Evolutionary conservation across 306 rosid genomes (phyloP).

Genomic region (Carpinus viminea): DNA sequence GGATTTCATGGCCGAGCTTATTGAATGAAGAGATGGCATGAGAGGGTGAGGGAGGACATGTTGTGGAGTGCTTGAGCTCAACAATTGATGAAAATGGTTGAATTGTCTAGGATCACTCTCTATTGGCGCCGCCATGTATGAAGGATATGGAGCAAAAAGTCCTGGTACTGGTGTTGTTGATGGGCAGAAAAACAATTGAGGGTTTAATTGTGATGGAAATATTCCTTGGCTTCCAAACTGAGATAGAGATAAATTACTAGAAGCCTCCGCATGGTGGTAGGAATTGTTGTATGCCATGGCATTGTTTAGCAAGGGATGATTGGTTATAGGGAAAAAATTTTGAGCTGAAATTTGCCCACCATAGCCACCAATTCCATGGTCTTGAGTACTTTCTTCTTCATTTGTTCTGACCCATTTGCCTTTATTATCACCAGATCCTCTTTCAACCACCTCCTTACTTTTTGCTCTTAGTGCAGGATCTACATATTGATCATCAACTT

Average conservation of each 20-base stretch:
- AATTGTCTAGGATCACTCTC: conserved; percentile 47
- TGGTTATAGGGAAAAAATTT: conserved; percentile 50
- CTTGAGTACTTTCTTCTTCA: conserved; percentile 15
- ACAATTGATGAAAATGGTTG: conserved; percentile 53
- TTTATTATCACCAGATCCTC: conserved; percentile 22
- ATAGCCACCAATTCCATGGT: conserved; percentile 21
- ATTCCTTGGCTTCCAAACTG: conserved; percentile 64
- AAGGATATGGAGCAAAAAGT: conserved; percentile 46
- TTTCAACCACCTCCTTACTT: conserved; percentile 29
- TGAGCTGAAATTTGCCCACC: conserved; percentile 42
- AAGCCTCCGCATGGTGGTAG: conserved; percentile 42
- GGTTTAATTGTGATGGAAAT: conserved; percentile 42
- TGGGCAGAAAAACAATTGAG: conserved; percentile 50
- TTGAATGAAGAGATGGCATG: conserved; percentile 47
- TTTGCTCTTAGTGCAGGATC: conserved; percentile 21
- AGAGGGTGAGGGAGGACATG: conserved; percentile 36
- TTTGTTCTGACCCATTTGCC: conserved; percentile 54
- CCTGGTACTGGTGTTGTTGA: conserved; percentile 40
- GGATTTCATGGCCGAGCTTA: conserved; percentile 41
- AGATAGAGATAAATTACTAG: conserved; percentile 52
- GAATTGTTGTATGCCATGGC: conserved; percentile 39
- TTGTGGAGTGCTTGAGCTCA: conserved; percentile 46
- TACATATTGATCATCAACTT: conserved; percentile 28
- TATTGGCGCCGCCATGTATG: conserved; percentile 41
- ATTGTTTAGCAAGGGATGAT: conserved; percentile 41